Conservation (phyloP, 2,329 filamentous ascomycete species). For the Aspergillus intermedius region DNA sequence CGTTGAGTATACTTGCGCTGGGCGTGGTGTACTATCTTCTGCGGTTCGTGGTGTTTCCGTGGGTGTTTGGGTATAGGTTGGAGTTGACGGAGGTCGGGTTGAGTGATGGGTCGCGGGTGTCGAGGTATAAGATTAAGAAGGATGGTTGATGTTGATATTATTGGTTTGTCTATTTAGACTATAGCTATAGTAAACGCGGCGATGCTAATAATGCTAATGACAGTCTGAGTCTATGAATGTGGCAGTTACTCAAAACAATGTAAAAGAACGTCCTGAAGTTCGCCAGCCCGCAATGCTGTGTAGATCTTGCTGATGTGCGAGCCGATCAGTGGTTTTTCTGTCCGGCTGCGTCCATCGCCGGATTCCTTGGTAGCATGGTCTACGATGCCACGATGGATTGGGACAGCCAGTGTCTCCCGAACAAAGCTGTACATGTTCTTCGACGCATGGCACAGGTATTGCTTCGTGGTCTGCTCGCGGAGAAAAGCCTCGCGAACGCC, state of each 20-base stretch:
- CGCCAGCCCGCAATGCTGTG: slow-evolving; percentile 16
- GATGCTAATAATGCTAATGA: background rate
- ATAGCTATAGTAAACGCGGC: too few species aligned
- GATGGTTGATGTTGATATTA: too few species aligned
- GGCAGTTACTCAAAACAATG: background rate
- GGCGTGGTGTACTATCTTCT: slow-evolving; percentile 10
- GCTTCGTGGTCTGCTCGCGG: slow-evolving; percentile 5
- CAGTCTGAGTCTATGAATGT: background rate
- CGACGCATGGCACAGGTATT: slow-evolving; percentile 26
- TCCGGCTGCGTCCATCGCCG: background rate
- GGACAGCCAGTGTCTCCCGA: slow-evolving; percentile 26
- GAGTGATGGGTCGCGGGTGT: slow-evolving; percentile 10
- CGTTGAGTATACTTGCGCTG: slow-evolving; percentile 11
- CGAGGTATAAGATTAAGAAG: background rate
- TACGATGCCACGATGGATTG: slow-evolving; percentile 24
- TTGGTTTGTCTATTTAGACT: too few species aligned
- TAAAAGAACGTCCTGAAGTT: slow-evolving; percentile 1
- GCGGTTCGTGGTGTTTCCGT: slow-evolving; percentile 9
- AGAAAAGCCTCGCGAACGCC: slow-evolving; percentile 12
- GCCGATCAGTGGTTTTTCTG: slow-evolving; percentile 14
- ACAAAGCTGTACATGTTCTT: slow-evolving; percentile 30
- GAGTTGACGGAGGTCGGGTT: slow-evolving; percentile 6
- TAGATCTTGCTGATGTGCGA: slow-evolving; percentile 21
- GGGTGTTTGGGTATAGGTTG: slow-evolving; percentile 10
- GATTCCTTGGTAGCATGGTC: slow-evolving; percentile 21